Evolutionary conservation across 768 basidiomycete genomes (phyloP), one percentile per base, ranked within the genome.

Genomic region (Crassisporium funariophilum): DNA sequence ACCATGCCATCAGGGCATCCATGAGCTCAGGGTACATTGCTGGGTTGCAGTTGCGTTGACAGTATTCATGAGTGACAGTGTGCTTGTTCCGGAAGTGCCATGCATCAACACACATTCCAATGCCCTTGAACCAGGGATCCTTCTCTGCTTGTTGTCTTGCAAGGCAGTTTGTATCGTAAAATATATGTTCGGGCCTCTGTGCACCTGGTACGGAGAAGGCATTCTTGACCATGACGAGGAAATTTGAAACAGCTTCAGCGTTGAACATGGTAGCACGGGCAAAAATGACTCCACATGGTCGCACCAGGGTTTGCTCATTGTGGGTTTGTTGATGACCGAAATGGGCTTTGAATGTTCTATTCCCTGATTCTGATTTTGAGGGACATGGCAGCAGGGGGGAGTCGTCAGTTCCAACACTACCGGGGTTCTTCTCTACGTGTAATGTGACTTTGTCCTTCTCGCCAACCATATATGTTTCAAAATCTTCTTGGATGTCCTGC

Each of bases 171-270:
- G 40, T 48, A 35, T 57, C 52, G 49, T 49, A 47, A 56, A 53
- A 50, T 7, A 54, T 47, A 35, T 58, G 55, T 16, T 63, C 58
- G 1, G 60, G 63, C 44, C 61, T 65, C 20, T 39, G 27, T 1
- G 61, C 61, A 9, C 54, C 51, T 2, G 58, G 60, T 2, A 60
- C 56, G 1, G 62, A 60, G 31, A 59, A 61, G 1, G 57, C 52
- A 31, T 57, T 53, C 31, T 57, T 16, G 15, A 53, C 38, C 41
- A 57, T 51, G 13, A 55, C 41, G 4, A 51, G 40, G 27, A 52
- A 56, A 24, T 48, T 49, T 1, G 47, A 50, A 8, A 50, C 25
- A 2, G 47, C 47, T n/a, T 49, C 47, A 5, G 60, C 55, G 4
- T 24, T 34, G 24, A 41, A 58, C 7, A 62, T 42, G 0, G 61